Percentiles rank a stretch among this genome's conserved stretches.
phyloP scores from a whole-genome alignment of 805 yeast genomes.

The Kockiozyma suomiensis region DNA sequence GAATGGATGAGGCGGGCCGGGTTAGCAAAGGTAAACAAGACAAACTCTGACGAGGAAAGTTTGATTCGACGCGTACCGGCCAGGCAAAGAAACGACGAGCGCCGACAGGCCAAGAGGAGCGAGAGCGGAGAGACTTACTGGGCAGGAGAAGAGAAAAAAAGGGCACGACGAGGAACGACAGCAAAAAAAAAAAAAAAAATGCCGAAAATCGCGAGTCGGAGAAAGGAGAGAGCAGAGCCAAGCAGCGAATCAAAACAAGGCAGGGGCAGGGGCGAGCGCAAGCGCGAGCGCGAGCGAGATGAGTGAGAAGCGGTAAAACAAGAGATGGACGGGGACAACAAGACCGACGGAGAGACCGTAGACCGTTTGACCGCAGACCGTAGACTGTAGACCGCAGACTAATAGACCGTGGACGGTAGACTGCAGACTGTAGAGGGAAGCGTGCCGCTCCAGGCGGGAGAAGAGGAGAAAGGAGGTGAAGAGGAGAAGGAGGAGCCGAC shows the following conservation, averaged over 20 bases:
- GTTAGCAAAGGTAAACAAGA: conserved; percentile 8
- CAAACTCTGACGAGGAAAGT: not conserved
- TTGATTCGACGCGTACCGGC: conserved; percentile 15
- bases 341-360: no score
- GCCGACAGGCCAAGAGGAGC: not conserved
- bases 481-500: not conserved
- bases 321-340: not conserved
- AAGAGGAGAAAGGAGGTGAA: not conserved
- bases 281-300: no score
- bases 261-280: not conserved
- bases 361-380: no score
- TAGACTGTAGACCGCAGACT: no score
- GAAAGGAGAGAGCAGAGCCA: no score
- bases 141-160: not conserved
- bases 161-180: not conserved
- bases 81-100: not conserved
- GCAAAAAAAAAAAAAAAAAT: not conserved
- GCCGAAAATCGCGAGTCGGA: no score
- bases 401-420: no score
- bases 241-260: not conserved
- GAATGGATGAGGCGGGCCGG: not conserved
- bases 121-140: not conserved
- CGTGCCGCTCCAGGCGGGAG: no score
- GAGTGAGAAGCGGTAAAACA: not conserved
- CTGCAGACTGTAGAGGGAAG: no score